Conservation (phyloP, 2,329 filamentous ascomycete species). For the Mycosphaerella sp. region DNA sequence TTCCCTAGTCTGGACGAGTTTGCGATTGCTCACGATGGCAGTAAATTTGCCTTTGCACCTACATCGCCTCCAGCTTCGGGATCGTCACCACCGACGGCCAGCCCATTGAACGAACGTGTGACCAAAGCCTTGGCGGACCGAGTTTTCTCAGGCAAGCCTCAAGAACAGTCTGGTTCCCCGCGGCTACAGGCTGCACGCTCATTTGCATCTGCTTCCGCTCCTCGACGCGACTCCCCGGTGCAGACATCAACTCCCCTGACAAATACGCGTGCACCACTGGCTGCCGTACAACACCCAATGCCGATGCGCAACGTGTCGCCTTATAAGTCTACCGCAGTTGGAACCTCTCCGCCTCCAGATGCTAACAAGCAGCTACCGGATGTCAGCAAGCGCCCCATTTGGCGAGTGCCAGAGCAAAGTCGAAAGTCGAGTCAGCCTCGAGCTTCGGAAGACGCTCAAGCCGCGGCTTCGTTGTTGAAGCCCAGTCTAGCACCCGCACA, state of each 20-base stretch:
- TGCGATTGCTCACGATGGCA: constrained; percentile 69
- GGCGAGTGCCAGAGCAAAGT: constrained; percentile 49
- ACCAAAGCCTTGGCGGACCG: constrained; percentile 76
- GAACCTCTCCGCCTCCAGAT: constrained; percentile 39
- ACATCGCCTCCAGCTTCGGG: constrained; percentile 32
- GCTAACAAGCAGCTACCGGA: constrained; percentile 35
- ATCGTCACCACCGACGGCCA: constrained; percentile 43
- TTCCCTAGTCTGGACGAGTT: constrained; percentile 95
- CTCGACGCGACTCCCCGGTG: constrained; percentile 8
- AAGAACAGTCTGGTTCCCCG: neutral
- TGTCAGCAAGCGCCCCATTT: constrained; percentile 44
- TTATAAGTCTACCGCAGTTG: constrained; percentile 57
- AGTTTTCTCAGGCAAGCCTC: constrained; percentile 54
- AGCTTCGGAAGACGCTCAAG: constrained; percentile 35
- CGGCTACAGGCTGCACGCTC: neutral
- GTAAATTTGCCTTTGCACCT: constrained; percentile 18
- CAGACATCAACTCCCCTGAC: constrained; percentile 10
- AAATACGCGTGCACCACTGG: constrained; percentile 5
- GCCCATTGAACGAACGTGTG: constrained; percentile 59
- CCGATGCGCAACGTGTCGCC: constrained; percentile 40
- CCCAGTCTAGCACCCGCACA: constrained; percentile 33
- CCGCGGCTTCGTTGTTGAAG: constrained; percentile 35
- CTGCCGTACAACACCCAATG: constrained; percentile 41
- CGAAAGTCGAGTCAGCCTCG: constrained; percentile 48
- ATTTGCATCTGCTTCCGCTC: neutral